Percentiles rank a stretch among this genome's conserved stretches.
Conservation (phyloP, 371 early-diverging fungal genomes). For the Thermomucor indicae-seudaticae region DNA sequence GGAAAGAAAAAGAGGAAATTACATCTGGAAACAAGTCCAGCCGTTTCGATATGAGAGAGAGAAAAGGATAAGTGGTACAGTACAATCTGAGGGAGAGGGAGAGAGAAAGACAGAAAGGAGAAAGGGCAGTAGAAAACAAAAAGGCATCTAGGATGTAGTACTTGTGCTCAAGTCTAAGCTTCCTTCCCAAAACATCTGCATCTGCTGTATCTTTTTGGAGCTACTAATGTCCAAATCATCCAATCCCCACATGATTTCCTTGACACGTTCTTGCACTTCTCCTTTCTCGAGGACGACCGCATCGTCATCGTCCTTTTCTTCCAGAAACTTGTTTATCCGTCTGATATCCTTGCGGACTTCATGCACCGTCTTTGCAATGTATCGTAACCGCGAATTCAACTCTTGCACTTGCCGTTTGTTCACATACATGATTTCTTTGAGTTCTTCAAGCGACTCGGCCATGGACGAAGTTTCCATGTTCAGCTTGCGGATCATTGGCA, state of each 20-base stretch:
- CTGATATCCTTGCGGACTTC: conserved; percentile 50
- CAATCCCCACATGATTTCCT: conserved; percentile 52
- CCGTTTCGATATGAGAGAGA: too few relatives aligned
- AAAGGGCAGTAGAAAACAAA: not conserved
- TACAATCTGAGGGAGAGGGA: too few relatives aligned
- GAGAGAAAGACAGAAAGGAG: not conserved
- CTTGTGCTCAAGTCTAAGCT: not conserved
- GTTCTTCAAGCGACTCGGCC: conserved; percentile 45
- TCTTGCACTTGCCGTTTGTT: conserved; percentile 48
- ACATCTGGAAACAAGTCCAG: too few relatives aligned
- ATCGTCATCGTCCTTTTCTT: conserved; percentile 50
- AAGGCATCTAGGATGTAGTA: not conserved
- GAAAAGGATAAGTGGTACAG: too few relatives aligned
- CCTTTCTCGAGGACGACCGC: conserved; percentile 46
- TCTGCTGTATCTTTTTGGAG: conserved; percentile 34
- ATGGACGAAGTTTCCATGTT: conserved; percentile 37
- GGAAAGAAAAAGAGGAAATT: too few relatives aligned
- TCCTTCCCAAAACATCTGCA: conserved; percentile 45
- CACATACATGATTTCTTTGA: conserved; percentile 51
- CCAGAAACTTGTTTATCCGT: conserved; percentile 41
- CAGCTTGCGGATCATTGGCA: conserved; percentile 33
- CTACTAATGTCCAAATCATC: conserved; percentile 43
- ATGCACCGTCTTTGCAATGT: conserved; percentile 50
- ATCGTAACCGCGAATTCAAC: conserved; percentile 35
- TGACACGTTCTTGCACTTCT: conserved; percentile 44